Evolutionary conservation across 2,329 filamentous ascomycete species (phyloP).

Genomic region (Chaetomium strumarium): DNA sequence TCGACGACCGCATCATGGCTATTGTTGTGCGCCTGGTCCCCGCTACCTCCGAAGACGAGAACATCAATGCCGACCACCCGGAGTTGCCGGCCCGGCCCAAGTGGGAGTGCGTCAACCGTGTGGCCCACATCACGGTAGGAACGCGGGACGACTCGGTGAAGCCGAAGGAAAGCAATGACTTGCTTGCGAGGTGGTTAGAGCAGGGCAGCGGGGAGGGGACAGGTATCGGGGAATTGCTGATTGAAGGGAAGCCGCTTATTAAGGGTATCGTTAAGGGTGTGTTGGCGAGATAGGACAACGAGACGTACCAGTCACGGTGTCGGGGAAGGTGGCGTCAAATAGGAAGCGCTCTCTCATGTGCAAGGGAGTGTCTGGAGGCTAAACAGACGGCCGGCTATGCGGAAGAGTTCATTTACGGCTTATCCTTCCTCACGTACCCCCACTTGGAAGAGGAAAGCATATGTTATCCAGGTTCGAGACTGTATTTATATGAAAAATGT

Average conservation of each 20-base stretch:
- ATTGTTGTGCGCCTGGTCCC: slow-evolving; percentile 71
- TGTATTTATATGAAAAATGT: neutral
- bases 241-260: slow-evolving; percentile 44
- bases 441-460: neutral
- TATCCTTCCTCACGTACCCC: neutral
- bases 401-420: neutral
- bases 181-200: slow-evolving; percentile 71
- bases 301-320: neutral
- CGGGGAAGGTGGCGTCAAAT: neutral
- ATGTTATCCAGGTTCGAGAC: too few species aligned
- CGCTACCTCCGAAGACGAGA: slow-evolving; percentile 29
- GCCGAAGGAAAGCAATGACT: slow-evolving; percentile 87
- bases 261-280: slow-evolving; percentile 45
- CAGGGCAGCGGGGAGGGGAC: slow-evolving; percentile 40
- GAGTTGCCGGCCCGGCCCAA: slow-evolving; percentile 14
- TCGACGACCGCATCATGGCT: slow-evolving; percentile 82
- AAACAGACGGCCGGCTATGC: too few species aligned
- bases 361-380: too few species aligned
- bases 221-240: slow-evolving; percentile 42
- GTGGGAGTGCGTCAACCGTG: slow-evolving; percentile 68
- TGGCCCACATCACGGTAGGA: slow-evolving; percentile 86
- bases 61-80: slow-evolving; percentile 5
- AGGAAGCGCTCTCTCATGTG: too few species aligned
- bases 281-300: slow-evolving; percentile 39
- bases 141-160: slow-evolving; percentile 71